phyloP scores from a whole-genome alignment of 2,329 filamentous ascomycete species.

The Clarireedia homoeocarpa region DNA sequence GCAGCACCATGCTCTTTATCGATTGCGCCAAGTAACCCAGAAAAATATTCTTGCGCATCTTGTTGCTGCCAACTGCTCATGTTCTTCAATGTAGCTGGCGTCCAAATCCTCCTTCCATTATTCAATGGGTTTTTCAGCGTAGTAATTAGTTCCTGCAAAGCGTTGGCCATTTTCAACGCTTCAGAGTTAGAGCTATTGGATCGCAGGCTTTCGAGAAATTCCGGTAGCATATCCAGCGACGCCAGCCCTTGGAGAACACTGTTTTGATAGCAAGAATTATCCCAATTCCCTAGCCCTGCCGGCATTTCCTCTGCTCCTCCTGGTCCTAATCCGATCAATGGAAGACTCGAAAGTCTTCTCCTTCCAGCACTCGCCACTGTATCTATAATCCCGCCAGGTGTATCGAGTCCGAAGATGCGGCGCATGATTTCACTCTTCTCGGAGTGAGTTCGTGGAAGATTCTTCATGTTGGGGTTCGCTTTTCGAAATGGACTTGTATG shows the following conservation, averaged over 20 bases:
- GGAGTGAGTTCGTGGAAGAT: slow-evolving; percentile 38
- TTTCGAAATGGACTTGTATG: slow-evolving; percentile 35
- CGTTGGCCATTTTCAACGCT: slow-evolving; percentile 28
- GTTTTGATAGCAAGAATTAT: slow-evolving; percentile 98
- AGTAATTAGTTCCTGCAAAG: slow-evolving; percentile 49
- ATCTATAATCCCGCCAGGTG: slow-evolving; percentile 43
- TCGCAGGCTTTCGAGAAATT: slow-evolving; percentile 50
- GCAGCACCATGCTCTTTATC: slow-evolving; percentile 65
- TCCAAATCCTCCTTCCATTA: slow-evolving; percentile 73
- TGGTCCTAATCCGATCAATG: slow-evolving; percentile 28
- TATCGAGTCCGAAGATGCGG: slow-evolving; percentile 53
- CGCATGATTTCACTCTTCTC: slow-evolving; percentile 59
- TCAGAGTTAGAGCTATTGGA: slow-evolving; percentile 16
- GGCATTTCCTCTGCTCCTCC: slow-evolving; percentile 37
- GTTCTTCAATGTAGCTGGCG: slow-evolving; percentile 71
- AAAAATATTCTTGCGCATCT: slow-evolving; percentile 96
- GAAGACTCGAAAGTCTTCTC: slow-evolving; percentile 44
- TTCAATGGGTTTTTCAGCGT: slow-evolving; percentile 62
- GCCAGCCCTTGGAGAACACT: slow-evolving; percentile 83
- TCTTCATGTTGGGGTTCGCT: slow-evolving; percentile 34
- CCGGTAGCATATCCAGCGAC: slow-evolving; percentile 61
- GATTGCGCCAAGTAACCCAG: slow-evolving; percentile 77
- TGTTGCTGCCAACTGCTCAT: slow-evolving; percentile 96
- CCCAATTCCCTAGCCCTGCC: slow-evolving; percentile 76
- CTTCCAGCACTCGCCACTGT: slow-evolving; percentile 51